phyloP scores from a whole-genome alignment of 495 filamentous ascomycete species.

The Neurospora sp. region DNA sequence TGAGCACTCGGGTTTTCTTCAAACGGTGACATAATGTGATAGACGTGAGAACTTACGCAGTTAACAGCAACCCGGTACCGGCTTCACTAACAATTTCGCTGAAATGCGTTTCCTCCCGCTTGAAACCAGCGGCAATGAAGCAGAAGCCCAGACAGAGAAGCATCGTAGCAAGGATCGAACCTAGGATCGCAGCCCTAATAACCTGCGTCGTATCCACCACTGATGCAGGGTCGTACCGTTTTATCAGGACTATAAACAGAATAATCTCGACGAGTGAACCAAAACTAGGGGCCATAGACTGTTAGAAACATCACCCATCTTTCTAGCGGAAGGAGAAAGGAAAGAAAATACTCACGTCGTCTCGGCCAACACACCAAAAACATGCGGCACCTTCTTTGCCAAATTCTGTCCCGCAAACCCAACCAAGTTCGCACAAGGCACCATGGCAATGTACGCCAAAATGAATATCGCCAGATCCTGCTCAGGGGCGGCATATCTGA shows the following conservation, averaged over 20 bases:
- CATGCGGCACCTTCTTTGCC: constrained; percentile 67
- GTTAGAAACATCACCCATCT: not conserved
- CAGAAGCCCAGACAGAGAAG: constrained; percentile 31
- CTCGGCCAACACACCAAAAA: constrained; percentile 67
- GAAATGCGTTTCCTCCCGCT: constrained; percentile 55
- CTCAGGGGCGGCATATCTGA: constrained; percentile 31
- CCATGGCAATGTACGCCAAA: constrained; percentile 52
- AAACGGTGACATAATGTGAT: not conserved
- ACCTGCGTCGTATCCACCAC: constrained; percentile 47
- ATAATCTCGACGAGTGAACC: constrained; percentile 75
- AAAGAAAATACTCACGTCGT: constrained; percentile 38
- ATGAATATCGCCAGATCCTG: constrained; percentile 37
- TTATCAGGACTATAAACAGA: constrained; percentile 66
- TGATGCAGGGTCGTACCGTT: not conserved
- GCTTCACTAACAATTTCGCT: constrained; percentile 71
- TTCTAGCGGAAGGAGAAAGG: not conserved
- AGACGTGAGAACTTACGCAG: constrained; percentile 42
- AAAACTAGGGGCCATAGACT: constrained; percentile 23
- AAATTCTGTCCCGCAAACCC: constrained; percentile 79
- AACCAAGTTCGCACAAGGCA: constrained; percentile 78
- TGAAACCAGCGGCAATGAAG: constrained; percentile 67
- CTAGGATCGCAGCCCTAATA: constrained; percentile 45
- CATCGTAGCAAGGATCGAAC: constrained; percentile 29
- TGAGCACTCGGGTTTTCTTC: constrained; percentile 1
- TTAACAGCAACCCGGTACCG: constrained; percentile 68